These are phyloP conservation scores for Atalantia buxifolia DNA, from an alignment of 345 rosid species.

Conservation along the genomic window DNA sequence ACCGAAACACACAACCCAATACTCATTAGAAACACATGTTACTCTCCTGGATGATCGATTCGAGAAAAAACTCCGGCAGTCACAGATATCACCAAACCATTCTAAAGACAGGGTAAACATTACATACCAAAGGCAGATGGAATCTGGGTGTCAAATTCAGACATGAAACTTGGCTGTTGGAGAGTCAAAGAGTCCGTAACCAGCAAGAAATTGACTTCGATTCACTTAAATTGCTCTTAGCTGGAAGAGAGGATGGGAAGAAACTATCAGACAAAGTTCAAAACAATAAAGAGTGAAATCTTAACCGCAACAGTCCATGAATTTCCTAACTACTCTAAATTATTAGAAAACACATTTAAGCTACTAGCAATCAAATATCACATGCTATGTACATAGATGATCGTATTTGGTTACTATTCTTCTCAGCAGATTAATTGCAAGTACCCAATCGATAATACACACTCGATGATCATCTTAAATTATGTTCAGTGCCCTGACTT, in stretches of 20 bases:
- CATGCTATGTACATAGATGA: not conserved
- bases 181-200: slow-evolving; percentile 6
- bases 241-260: slow-evolving; percentile 3
- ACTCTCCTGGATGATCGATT: not conserved
- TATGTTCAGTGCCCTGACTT: too few species aligned
- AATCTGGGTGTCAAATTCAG: slow-evolving; percentile 51
- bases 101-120: not conserved
- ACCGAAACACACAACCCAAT: not conserved
- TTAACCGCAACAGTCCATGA: not conserved
- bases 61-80: not conserved
- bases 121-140: slow-evolving; percentile 55
- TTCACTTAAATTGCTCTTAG: not conserved
- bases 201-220: slow-evolving; percentile 4
- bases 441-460: not conserved
- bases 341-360: not conserved
- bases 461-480: not conserved
- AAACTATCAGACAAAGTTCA: not conserved
- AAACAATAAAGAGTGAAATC: not conserved
- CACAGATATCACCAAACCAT: not conserved
- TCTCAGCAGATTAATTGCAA: not conserved
- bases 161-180: slow-evolving; percentile 47
- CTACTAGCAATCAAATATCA: not conserved
- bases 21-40: not conserved
- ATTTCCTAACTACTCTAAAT: not conserved
- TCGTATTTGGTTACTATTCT: not conserved